A percentile compares a stretch with the other conserved stretches of the same genome.
Evolutionary conservation across 2,329 filamentous ascomycete species (phyloP).

Genomic region (Cadophora luteo-olivacea): DNA sequence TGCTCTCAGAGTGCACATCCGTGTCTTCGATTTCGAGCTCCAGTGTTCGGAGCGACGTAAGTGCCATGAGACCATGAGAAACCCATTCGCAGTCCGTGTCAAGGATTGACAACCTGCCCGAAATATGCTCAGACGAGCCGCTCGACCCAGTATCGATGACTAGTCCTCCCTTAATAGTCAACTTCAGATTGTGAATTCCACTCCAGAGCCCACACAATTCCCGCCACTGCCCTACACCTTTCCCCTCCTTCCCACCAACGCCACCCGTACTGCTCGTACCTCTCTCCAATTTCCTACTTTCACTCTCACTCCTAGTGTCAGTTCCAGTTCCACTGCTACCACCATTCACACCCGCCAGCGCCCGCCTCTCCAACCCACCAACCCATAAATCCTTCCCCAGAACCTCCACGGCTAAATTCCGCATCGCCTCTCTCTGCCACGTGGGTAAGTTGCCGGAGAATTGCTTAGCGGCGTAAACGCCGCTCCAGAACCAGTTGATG

Average conservation of each 20-base stretch:
- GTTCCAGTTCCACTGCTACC: neutral
- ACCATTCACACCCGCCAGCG: neutral
- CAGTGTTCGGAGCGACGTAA: conserved; percentile 23
- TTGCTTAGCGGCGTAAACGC: conserved; percentile 49
- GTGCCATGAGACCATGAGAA: conserved; percentile 17
- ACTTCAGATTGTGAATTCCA: conserved; percentile 24
- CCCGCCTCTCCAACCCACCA: conserved; percentile 11
- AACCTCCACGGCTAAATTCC: conserved; percentile 52
- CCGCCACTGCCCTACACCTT: conserved; percentile 25
- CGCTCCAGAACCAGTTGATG: conserved; percentile 54
- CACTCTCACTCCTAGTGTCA: neutral
- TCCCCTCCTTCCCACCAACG: conserved; percentile 4
- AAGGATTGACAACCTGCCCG: conserved; percentile 17
- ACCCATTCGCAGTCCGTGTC: conserved; percentile 29
- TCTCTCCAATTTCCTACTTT: neutral
- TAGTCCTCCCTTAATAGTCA: conserved; percentile 26
- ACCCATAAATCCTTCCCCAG: conserved; percentile 47
- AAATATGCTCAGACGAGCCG: neutral
- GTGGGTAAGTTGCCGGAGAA: conserved; percentile 45
- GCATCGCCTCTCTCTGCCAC: conserved; percentile 53
- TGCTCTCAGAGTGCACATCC: conserved; percentile 18
- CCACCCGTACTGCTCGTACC: neutral
- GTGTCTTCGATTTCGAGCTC: conserved; percentile 34
- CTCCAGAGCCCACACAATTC: conserved; percentile 31
- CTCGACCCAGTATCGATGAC: neutral